Evolutionary conservation across 1,284 basidiomycete species (phyloP).

Genomic region (Trichosporon coremiiforme): DNA sequence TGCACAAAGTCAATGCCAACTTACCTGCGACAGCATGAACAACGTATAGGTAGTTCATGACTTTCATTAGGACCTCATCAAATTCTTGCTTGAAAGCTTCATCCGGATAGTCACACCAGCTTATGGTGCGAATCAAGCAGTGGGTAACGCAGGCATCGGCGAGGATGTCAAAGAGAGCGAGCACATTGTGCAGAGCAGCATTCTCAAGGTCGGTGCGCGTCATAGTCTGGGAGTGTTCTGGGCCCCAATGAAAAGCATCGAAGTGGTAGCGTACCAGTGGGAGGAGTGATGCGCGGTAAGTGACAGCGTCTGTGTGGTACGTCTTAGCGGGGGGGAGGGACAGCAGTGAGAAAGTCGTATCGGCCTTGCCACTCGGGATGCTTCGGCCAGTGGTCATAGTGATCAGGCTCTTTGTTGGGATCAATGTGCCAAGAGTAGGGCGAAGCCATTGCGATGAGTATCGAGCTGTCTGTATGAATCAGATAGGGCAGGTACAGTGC

Average conservation of each 20-base stretch:
- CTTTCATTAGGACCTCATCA: not conserved
- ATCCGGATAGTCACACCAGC: not conserved
- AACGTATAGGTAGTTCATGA: too few species aligned
- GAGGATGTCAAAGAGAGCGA: not conserved
- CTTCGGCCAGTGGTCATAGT: too few species aligned
- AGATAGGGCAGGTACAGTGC: too few species aligned
- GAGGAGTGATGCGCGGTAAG: not conserved
- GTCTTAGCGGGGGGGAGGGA: not conserved
- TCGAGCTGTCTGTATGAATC: too few species aligned
- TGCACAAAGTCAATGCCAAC: too few species aligned
- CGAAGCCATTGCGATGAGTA: too few species aligned
- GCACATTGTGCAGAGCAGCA: not conserved
- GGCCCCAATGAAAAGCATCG: not conserved
- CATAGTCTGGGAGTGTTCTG: not conserved
- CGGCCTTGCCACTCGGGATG: too few species aligned
- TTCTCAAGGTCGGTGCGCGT: not conserved
- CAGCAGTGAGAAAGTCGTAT: too few species aligned
- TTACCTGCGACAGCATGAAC: too few species aligned
- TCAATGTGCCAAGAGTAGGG: too few species aligned
- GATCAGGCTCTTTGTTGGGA: too few species aligned
- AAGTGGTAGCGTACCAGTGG: not conserved
- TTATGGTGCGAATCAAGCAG: not conserved
- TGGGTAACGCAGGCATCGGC: not conserved
- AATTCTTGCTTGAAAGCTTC: not conserved
- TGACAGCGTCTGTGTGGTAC: not conserved